Evolutionary conservation across 495 filamentous ascomycete genomes (phyloP).

Genomic region (Xylaria bambusicola): DNA sequence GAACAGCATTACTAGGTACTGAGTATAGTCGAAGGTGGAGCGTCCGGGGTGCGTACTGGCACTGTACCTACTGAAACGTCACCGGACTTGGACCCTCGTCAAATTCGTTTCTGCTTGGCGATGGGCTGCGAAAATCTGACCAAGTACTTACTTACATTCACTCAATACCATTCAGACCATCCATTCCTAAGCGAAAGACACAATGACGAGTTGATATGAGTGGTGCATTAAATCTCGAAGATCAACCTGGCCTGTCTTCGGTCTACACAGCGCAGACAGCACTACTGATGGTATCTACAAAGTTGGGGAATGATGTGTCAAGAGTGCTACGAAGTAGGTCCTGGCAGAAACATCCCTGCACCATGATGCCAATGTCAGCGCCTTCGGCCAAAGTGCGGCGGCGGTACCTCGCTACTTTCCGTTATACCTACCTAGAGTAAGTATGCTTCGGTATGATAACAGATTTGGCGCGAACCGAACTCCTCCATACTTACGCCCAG

Average conservation of each 20-base stretch:
- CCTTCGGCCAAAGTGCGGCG: slow-evolving; percentile 13
- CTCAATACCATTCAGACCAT: too few species aligned
- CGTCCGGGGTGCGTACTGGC: slow-evolving; percentile 11
- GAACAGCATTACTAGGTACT: not conserved
- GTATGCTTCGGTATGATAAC: slow-evolving; percentile 1
- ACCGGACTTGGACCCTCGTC: slow-evolving; percentile 9
- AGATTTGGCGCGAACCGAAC: slow-evolving; percentile 6
- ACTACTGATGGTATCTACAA: not conserved
- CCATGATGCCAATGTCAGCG: slow-evolving; percentile 14
- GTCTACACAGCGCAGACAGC: too few species aligned
- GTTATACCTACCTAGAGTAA: too few species aligned
- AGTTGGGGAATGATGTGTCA: slow-evolving; percentile 5
- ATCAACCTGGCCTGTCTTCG: not conserved
- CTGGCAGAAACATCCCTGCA: slow-evolving; percentile 8
- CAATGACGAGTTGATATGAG: not conserved
- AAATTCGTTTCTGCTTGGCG: slow-evolving; percentile 13
- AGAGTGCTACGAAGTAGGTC: slow-evolving; percentile 1
- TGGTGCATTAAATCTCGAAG: not conserved
- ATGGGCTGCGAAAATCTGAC: slow-evolving; percentile 4
- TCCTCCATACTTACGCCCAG: not conserved
- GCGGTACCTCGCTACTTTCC: not conserved
- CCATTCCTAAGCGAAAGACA: not conserved
- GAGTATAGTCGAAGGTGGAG: not conserved
- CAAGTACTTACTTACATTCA: not conserved
- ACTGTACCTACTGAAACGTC: slow-evolving; percentile 15